A percentile compares a stretch with the other conserved stretches of the same genome.
Conservation (phyloP, 2,329 filamentous ascomycete genomes). For the Ustilaginoidea virens region DNA sequence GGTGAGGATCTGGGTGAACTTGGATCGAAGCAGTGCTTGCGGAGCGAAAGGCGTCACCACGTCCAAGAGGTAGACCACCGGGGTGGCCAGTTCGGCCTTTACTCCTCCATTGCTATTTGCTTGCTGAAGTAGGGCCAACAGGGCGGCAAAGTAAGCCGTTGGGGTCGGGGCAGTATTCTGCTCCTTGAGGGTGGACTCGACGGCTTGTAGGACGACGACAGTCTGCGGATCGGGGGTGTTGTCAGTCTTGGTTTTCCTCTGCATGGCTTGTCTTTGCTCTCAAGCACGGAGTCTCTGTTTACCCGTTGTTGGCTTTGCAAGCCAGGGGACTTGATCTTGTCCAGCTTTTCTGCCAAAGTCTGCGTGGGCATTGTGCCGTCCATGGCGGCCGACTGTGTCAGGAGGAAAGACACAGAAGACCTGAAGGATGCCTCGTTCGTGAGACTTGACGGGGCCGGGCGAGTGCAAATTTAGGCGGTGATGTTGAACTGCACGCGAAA, state of each 20-base stretch:
- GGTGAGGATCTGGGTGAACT: slow-evolving; percentile 86
- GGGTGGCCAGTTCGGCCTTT: slow-evolving; percentile 70
- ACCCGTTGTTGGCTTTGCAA: slow-evolving; percentile 92
- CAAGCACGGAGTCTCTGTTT: slow-evolving; percentile 17
- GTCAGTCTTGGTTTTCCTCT: slow-evolving; percentile 2
- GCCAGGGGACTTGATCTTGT: slow-evolving; percentile 94
- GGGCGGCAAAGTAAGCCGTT: slow-evolving; percentile 90
- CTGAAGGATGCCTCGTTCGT: not conserved
- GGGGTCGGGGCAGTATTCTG: slow-evolving; percentile 72
- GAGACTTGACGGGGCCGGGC: not conserved
- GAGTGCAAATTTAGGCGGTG: slow-evolving; percentile 3
- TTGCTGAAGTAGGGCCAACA: slow-evolving; percentile 74
- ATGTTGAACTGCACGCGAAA: slow-evolving; percentile 5
- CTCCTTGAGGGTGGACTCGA: slow-evolving; percentile 83
- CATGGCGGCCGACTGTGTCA: slow-evolving; percentile 1
- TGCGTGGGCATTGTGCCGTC: slow-evolving; percentile 16
- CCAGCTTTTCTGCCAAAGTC: slow-evolving; percentile 72
- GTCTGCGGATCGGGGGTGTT: slow-evolving; percentile 34
- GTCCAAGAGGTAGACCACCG: slow-evolving; percentile 91
- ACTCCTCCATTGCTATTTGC: slow-evolving; percentile 52
- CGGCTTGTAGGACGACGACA: slow-evolving; percentile 71
- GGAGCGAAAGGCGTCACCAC: slow-evolving; percentile 75
- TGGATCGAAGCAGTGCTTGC: slow-evolving; percentile 73
- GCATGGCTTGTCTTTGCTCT: not conserved
- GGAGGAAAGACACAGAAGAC: not conserved